A percentile compares a stretch with the other conserved stretches of the same genome.
phyloP scores from a whole-genome alignment of 768 basidiomycete genomes.

The Pleurotus salmoneostramineus region DNA sequence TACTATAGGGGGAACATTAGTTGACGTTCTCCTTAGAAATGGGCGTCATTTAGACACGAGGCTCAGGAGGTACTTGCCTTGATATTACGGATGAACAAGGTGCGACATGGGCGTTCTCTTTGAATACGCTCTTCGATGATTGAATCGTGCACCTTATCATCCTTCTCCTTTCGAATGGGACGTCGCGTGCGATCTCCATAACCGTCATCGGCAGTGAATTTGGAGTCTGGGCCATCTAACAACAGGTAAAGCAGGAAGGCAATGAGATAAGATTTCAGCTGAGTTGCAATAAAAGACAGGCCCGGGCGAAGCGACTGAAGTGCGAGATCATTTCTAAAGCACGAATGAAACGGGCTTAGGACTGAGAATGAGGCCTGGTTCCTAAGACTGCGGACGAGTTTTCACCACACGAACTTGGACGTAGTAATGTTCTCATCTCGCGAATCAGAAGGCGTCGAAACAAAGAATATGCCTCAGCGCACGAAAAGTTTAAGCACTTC shows the following conservation, averaged over 20 bases:
- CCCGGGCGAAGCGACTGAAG: background rate
- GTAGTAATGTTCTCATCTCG: constrained; percentile 14
- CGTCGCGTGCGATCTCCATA: constrained; percentile 39
- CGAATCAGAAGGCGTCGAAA: background rate
- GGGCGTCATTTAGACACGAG: constrained; percentile 11
- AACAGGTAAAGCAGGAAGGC: constrained; percentile 41
- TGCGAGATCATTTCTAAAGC: constrained; percentile 16
- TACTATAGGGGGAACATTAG: constrained; percentile 47
- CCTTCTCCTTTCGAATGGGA: constrained; percentile 66
- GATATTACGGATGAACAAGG: constrained; percentile 95
- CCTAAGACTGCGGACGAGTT: constrained; percentile 5
- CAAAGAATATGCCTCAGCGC: constrained; percentile 42
- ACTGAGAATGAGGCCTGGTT: background rate
- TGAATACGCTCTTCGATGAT: constrained; percentile 93
- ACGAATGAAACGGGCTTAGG: constrained; percentile 12
- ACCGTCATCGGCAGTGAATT: constrained; percentile 51
- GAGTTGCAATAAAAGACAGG: constrained; percentile 12
- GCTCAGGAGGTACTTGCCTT: constrained; percentile 64
- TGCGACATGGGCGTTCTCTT: constrained; percentile 92
- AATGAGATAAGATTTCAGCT: constrained; percentile 43
- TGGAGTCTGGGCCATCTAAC: constrained; percentile 62
- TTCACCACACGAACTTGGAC: constrained; percentile 8
- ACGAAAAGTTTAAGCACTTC: constrained; percentile 25
- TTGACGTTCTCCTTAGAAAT: background rate
- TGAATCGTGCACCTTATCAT: constrained; percentile 87